Percentiles rank a stretch among this genome's conserved stretches.
Evolutionary conservation across 768 basidiomycete species (phyloP).

Genomic region (Suillus bovinus): DNA sequence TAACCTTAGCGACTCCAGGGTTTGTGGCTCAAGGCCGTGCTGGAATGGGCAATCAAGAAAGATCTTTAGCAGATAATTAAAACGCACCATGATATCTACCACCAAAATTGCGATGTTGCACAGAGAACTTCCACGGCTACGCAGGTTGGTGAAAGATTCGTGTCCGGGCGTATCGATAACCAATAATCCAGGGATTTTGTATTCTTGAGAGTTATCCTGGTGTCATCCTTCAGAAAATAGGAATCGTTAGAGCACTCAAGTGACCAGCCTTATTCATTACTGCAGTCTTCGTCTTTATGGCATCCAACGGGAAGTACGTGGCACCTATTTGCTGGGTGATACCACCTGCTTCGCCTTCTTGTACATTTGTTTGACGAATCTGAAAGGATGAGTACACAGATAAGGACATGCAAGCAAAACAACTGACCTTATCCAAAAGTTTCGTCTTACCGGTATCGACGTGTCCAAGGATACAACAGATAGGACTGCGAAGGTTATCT

Average conservation of each 20-base stretch:
- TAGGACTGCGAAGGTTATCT: conserved; percentile 91
- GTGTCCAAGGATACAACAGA: conserved; percentile 98
- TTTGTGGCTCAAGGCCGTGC: conserved; percentile 99
- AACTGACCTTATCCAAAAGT: conserved; percentile 85
- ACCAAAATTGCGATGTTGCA: conserved; percentile 99
- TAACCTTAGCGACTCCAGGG: conserved; percentile 91
- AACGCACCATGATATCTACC: conserved; percentile 90
- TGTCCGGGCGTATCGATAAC: conserved; percentile 99
- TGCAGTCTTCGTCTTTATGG: conserved; percentile 88
- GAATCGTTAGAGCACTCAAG: conserved; percentile 1
- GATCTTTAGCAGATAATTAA: neutral
- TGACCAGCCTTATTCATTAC: conserved; percentile 81
- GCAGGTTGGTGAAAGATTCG: conserved; percentile 98
- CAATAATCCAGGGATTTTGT: conserved; percentile 95
- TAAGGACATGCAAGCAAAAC: neutral
- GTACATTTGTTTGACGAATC: conserved; percentile 99
- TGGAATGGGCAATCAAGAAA: conserved; percentile 29
- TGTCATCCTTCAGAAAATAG: conserved; percentile 12
- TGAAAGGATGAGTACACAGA: conserved; percentile 31
- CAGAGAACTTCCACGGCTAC: conserved; percentile 91
- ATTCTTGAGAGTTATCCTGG: conserved; percentile 81
- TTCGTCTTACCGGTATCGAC: conserved; percentile 99
- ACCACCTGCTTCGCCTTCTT: conserved; percentile 99
- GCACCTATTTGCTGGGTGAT: conserved; percentile 99
- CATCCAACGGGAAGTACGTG: conserved; percentile 96